These are phyloP conservation scores for Incumbomyces delicatus DNA, from an alignment of 2,329 filamentous ascomycete genomes.

Conservation along the genomic window DNA sequence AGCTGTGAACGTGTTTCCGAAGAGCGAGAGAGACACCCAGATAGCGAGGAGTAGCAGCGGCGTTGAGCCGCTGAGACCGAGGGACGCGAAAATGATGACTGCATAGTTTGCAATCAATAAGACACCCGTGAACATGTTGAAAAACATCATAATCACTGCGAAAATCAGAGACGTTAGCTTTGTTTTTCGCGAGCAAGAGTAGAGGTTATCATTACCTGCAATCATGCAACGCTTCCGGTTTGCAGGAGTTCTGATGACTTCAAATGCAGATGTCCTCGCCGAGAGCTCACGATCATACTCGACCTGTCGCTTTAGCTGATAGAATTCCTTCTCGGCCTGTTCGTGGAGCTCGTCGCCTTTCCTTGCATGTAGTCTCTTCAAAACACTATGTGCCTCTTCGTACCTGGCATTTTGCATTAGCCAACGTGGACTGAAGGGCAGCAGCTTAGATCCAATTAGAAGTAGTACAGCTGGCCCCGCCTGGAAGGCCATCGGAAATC, in stretches of 20 bases:
- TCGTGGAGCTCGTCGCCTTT: constrained; percentile 30
- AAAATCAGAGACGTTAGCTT: too few species aligned
- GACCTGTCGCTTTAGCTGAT: constrained; percentile 36
- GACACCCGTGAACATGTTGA: constrained; percentile 29
- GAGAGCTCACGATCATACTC: constrained; percentile 30
- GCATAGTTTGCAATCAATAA: constrained; percentile 32
- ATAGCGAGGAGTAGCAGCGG: constrained; percentile 36
- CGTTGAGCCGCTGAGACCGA: constrained; percentile 30
- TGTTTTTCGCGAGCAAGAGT: too few species aligned
- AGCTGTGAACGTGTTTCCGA: constrained; percentile 33
- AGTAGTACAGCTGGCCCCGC: constrained; percentile 32
- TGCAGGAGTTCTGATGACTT: constrained; percentile 33
- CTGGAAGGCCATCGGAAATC: constrained; percentile 33
- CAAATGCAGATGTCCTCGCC: constrained; percentile 26
- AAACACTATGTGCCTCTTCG: constrained; percentile 33
- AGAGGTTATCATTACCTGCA: too few species aligned
- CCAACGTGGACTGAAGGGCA: constrained; percentile 44
- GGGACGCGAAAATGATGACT: constrained; percentile 28
- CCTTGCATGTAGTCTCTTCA: constrained; percentile 36
- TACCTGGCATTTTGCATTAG: constrained; percentile 33
- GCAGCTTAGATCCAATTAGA: constrained; percentile 28
- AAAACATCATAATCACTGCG: constrained; percentile 35
- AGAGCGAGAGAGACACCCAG: constrained; percentile 34
- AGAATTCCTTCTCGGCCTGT: constrained; percentile 32
- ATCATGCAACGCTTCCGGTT: constrained; percentile 34